Percentiles rank a stretch among this genome's conserved stretches.
These are phyloP conservation scores for Nothophaeocryptopus gaeumannii DNA, from an alignment of 2,329 filamentous ascomycete genomes.

Conservation along the genomic window DNA sequence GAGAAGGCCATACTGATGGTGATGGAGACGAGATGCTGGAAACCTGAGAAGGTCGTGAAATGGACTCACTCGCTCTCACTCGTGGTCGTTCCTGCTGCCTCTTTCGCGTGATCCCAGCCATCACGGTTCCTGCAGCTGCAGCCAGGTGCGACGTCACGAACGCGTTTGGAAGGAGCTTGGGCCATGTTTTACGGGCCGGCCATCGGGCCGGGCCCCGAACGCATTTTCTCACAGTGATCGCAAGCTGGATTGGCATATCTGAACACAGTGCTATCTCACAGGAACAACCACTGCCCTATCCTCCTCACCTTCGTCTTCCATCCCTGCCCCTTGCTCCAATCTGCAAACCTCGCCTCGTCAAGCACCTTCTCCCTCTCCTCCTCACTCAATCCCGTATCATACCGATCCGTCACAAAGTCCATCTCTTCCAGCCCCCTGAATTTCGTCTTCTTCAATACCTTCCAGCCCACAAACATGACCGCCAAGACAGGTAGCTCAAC, in stretches of 20 bases:
- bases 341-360: slow-evolving; percentile 13
- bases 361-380: slow-evolving; percentile 21
- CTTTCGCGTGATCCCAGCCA: too few species aligned
- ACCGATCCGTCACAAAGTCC: slow-evolving; percentile 42
- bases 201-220: too few species aligned
- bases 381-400: slow-evolving; percentile 15
- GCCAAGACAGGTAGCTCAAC: slow-evolving; percentile 62
- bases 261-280: background rate
- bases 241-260: too few species aligned
- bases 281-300: slow-evolving; percentile 21
- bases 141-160: too few species aligned
- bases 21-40: too few species aligned
- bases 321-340: slow-evolving; percentile 12
- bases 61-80: too few species aligned
- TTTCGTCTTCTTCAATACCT: slow-evolving; percentile 48
- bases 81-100: too few species aligned
- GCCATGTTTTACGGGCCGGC: too few species aligned
- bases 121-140: too few species aligned
- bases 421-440: slow-evolving; percentile 48
- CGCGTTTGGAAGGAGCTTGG: too few species aligned
- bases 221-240: too few species aligned
- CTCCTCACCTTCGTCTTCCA: slow-evolving; percentile 15
- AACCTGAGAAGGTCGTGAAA: too few species aligned
- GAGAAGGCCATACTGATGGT: slow-evolving; percentile 9
- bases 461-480: slow-evolving; percentile 56